Base-by-base conservation (phyloP, 176 grass and related monocot species). In the Themeda triandra region DNA sequence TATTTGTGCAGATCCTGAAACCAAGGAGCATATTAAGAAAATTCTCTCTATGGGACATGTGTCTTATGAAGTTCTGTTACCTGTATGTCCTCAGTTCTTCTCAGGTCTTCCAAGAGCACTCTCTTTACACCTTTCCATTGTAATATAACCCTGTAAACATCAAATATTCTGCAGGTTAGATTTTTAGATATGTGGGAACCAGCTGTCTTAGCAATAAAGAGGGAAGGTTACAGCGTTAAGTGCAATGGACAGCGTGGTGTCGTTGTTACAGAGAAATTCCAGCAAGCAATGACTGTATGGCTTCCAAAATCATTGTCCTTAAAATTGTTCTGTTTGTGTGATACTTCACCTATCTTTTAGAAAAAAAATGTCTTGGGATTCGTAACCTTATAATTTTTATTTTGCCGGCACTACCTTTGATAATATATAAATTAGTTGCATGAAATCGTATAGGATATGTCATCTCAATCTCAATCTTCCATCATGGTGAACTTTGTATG, bases 181-280 rank as follows among this genome's bases (percentile, higher is more conserved):
- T 98, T 89, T 83, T 79, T 98, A 66, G 89, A 95, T 85, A 94
- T 98, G 91, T 98, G 96, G 96, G 96, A 98, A 69, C 83, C 85
- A 66, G 93, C 93, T 72, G 84, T 95, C 77, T 78, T 98, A 84
- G 85, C 91, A 66, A 93, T 98, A 89, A 98, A 95, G 87, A 93
- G 88, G 78, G 96, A 95, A 81, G 96, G 91, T 30, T 98, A 92
- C 87, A 98, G 89, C 78, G 93, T 98, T 75, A 98, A 94, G 85
- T 94, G 86, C 48, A 94, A 82, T 63, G 93, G 39, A 10, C 39
- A 90, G 39, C 91, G 93, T 64, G 93, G 96, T 87, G 87, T 86
- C 9, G 39, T 41, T 69, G 80, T 93, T 71, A 82, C 79, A 48
- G 93, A 95, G 77, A 98, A 98, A 74, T 95, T 95, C 77, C 85